A percentile compares a stretch with the other conserved stretches of the same genome.
Conservation (phyloP, 257 asterid species). For the Euphrasia confusa region DNA sequence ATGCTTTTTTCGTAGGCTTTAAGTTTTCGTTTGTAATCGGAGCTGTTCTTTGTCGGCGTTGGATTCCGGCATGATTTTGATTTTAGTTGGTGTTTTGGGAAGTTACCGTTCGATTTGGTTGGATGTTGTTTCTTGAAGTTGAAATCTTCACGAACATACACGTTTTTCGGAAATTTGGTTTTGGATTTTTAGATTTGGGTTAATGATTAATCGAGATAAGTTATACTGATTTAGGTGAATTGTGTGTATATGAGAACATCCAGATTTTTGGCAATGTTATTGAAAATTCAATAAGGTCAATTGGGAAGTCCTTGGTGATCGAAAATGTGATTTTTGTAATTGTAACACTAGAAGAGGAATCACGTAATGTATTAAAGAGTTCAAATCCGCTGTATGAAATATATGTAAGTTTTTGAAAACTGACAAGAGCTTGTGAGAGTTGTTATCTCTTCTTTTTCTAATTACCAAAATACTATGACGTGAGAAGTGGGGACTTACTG, state of each 20-base stretch:
- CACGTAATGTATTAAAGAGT: slow-evolving; percentile 7
- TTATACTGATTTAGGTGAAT: no score
- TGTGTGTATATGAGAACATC: no score
- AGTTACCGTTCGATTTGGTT: no score
- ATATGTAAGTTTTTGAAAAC: neutral
- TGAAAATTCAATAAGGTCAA: neutral
- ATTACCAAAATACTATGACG: no score
- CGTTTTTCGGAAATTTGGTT: neutral
- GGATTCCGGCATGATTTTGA: slow-evolving; percentile 8
- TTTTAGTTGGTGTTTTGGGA: neutral
- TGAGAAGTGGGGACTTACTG: no score
- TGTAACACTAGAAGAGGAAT: neutral
- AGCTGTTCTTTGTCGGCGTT: slow-evolving; percentile 18
- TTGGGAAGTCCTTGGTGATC: neutral
- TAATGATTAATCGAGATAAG: no score
- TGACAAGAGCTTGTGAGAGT: neutral
- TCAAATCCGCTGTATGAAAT: neutral
- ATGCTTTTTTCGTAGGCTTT: neutral
- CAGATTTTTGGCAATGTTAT: neutral
- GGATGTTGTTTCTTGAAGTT: no score
- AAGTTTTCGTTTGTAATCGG: slow-evolving; percentile 19
- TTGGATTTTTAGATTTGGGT: neutral
- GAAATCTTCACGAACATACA: neutral
- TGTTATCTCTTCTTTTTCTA: neutral
- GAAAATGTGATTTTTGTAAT: neutral